A percentile compares a stretch with the other conserved stretches of the same genome.
phyloP scores from a whole-genome alignment of 116 monocot genomes.

The Posidonia oceanica region DNA sequence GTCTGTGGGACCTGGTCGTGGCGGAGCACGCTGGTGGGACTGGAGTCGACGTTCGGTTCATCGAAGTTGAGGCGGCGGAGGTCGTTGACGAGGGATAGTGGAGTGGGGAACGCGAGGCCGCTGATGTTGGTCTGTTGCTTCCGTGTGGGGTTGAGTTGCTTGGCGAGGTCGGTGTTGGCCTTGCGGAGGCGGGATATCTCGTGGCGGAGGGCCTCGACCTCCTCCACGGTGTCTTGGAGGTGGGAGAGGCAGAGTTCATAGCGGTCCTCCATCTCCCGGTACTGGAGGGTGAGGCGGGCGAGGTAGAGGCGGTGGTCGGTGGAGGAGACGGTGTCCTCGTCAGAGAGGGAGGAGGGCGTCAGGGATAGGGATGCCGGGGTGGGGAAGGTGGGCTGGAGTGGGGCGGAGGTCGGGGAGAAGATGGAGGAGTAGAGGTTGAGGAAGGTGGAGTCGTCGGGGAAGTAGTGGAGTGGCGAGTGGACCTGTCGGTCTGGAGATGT shows the following conservation, averaged over 20 bases:
- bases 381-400: constrained; percentile 2
- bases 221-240: constrained; percentile 43
- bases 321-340: constrained; percentile 11
- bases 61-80: constrained; percentile 12
- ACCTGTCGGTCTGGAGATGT: background rate
- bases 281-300: constrained; percentile 56
- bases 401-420: constrained; percentile 6
- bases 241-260: constrained; percentile 69
- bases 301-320: constrained; percentile 30
- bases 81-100: constrained; percentile 7
- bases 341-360: constrained; percentile 38
- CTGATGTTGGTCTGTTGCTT: background rate
- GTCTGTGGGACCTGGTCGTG: constrained; percentile 15
- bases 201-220: constrained; percentile 45
- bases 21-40: constrained; percentile 51
- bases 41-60: constrained; percentile 6
- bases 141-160: constrained; percentile 13
- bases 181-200: constrained; percentile 59
- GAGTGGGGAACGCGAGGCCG: background rate
- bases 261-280: constrained; percentile 45
- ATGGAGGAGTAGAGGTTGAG: constrained; percentile 13
- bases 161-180: constrained; percentile 48
- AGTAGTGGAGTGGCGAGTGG: background rate
- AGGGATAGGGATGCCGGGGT: constrained; percentile 19
- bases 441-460: constrained; percentile 8